Base-by-base conservation (phyloP, 1,284 basidiomycete genomes). In the Grifola frondosa region DNA sequence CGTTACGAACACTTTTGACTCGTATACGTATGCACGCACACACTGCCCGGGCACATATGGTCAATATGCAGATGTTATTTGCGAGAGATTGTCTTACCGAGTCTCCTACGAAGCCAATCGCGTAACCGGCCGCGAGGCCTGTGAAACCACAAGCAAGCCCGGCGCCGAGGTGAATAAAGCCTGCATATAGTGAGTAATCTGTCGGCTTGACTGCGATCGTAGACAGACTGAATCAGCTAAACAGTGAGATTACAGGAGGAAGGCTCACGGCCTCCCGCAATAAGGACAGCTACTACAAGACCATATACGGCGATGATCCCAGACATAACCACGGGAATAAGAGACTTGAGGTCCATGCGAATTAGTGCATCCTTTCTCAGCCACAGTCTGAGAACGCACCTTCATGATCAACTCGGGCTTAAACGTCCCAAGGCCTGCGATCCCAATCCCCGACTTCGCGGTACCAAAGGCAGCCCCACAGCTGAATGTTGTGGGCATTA, bases 401-500 rank as follows among this genome's bases (percentile, higher is more conserved):
- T 92, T 99, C 96, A 99, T 99, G 65, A 99, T 90, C 52, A 98
- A 77, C 59, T 99, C 95, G 46, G 96, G 96, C 62, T 79, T 90
- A 69, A 98, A 94, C 46, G 88, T 86, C 54, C 95, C 96, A 53
- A 99, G 72, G 37, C 96, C 97, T 48, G 96, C 88, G 64, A 99
- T 99, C 41, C 96, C 97, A 59, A 99, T 97, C 35, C 97, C 97
- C 35, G 96, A 81, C 70, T 99, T 99, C 37, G 95, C 84, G 1
- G 97, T 99, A 31, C 97, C 97, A 68, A 92, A 95, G 15, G 96
- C 95, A 50, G 96, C 96, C 97, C 96, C 33, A 97, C 74, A 53
- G 95, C 87, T 89, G 56, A 19, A 49, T 29, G 20, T 22, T 40
- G 36, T 16, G 12, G 25, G 43, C 34, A 31, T 19, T 17, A 39